Percentiles rank a stretch among this genome's conserved stretches.
These are phyloP conservation scores for Fagopyrum homotropicum DNA, from an alignment of 148 eudicot genomes.

Conservation along the genomic window DNA sequence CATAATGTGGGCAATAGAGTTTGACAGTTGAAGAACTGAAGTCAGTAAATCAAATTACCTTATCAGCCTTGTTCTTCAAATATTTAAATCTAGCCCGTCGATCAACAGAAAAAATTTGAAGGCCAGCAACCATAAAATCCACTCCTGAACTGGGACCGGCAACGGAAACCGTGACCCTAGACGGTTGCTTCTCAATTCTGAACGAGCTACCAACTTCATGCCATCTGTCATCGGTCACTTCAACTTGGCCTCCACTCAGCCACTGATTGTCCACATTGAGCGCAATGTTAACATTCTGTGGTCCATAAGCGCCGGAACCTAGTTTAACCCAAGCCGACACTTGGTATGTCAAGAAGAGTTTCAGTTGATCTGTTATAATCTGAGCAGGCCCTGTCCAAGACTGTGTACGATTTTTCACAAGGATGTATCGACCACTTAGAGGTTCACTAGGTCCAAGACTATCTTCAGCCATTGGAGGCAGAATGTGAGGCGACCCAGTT, in stretches of 20 bases:
- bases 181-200: conserved; percentile 71
- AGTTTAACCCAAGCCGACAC: conserved; percentile 88
- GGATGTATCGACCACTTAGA: conserved; percentile 65
- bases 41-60: conserved; percentile 30
- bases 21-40: not conserved
- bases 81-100: conserved; percentile 60
- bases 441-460: conserved; percentile 59
- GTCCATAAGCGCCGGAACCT: conserved; percentile 48
- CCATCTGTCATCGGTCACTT: conserved; percentile 62
- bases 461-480: conserved; percentile 80
- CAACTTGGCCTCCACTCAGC: conserved; percentile 88
- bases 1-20: not conserved
- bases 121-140: conserved; percentile 75
- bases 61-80: conserved; percentile 55
- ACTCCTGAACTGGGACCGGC: conserved; percentile 87
- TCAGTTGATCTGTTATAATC: conserved; percentile 69
- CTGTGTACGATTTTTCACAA: conserved; percentile 72
- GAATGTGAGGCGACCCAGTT: conserved; percentile 73
- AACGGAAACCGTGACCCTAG: conserved; percentile 69
- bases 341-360: conserved; percentile 79
- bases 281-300: conserved; percentile 79
- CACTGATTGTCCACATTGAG: conserved; percentile 76
- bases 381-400: conserved; percentile 99
- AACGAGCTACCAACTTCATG: conserved; percentile 89
- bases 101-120: conserved; percentile 83